Conservation (phyloP, 2,329 filamentous ascomycete genomes). For the Elsinoe perseae region DNA sequence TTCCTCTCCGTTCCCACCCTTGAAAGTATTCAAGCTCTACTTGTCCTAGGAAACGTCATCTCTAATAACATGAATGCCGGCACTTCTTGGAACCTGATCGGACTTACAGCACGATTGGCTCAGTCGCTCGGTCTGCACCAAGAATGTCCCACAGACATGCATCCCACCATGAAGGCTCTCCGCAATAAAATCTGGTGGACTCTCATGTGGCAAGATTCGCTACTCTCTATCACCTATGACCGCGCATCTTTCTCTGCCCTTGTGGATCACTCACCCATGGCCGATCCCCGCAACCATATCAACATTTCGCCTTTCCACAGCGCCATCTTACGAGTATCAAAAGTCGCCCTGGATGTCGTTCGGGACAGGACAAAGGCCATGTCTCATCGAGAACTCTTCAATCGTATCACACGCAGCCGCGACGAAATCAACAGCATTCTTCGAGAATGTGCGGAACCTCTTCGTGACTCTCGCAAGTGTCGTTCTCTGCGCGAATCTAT, state of each 20-base stretch:
- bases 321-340: constrained; percentile 49
- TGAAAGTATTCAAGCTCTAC: constrained; percentile 54
- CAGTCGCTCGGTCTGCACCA: constrained; percentile 54
- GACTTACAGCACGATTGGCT: constrained; percentile 53
- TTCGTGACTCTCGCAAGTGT: constrained; percentile 47
- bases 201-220: constrained; percentile 57
- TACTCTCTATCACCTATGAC: constrained; percentile 57
- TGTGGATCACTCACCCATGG: constrained; percentile 42
- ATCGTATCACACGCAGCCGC: constrained; percentile 48
- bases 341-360: constrained; percentile 53
- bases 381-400: constrained; percentile 44
- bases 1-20: constrained; percentile 55
- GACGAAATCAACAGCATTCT: constrained; percentile 51
- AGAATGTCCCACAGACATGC: constrained; percentile 47
- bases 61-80: constrained; percentile 59
- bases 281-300: constrained; percentile 30
- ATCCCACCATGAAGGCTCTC: constrained; percentile 36
- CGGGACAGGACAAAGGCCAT: constrained; percentile 50
- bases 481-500: constrained; percentile 46
- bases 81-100: constrained; percentile 54
- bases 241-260: constrained; percentile 49
- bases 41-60: constrained; percentile 55
- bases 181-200: constrained; percentile 47
- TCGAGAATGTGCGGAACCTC: constrained; percentile 49
- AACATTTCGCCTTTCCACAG: constrained; percentile 50